Base-by-base conservation (phyloP, 371 early-diverging fungal genomes). In the Rhizopus microsporus region DNA sequence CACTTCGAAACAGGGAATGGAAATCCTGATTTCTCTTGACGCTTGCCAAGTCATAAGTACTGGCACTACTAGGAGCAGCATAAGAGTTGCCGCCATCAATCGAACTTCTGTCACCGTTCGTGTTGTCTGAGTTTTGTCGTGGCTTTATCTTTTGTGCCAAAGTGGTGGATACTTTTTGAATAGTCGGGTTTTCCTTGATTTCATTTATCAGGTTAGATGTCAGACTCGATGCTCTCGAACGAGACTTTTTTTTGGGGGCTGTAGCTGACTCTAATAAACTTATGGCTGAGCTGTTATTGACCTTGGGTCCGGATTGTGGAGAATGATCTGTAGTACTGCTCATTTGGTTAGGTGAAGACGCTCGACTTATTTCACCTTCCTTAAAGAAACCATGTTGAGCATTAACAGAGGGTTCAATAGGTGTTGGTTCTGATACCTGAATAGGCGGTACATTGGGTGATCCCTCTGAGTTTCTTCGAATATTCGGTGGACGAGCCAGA, bases 1-100 rank as follows among this genome's bases (percentile, higher is more conserved):
- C 80, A 59, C 82, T 82, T 43, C 80, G 66, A 61, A 89, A 89
- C 29, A 87, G 64, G 12, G 75, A 46, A 63, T 89, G 89, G 56
- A 87, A 87, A 45, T 89, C 89, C 30, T 63, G 56, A 54, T 83
- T 82, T 35, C 86, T 61, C 47, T 80, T 81, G 33, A 72, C 78
- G 51, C 70, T 84, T 15, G 85, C 83, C 23, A 69, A 55, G 13
- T 46, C 46, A 23, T 46, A 46, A 9, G 51, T 15, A n/a, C 52
- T 37, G n/a, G 57, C 32, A 12, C 47, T 34, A 9, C 45, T 57
- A 3, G 44, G 30, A 33, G 54, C 43, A 17, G 17, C 35, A 17
- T 17, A n/a, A 2, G 54, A 42, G 6, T 15, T 37, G 17, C n/a
- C 49, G 13, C n/a, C 53, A 1, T 37, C 52, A 17, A 46, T 23